Evolutionary conservation across 73 alveolate genomes (phyloP).

Genomic region (Paramecium tetraurelia): DNA sequence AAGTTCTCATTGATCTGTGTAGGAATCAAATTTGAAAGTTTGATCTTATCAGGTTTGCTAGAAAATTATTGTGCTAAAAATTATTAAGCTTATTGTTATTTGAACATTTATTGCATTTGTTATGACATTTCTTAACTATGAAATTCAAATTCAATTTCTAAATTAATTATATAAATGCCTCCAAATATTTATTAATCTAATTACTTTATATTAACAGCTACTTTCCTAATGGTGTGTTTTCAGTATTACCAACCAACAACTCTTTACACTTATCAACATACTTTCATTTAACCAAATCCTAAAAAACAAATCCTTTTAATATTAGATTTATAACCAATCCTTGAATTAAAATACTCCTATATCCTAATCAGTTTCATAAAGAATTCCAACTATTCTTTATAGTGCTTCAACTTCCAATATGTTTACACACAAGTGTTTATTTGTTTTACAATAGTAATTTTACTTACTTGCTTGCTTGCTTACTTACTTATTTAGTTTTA

Average conservation of each 20-base stretch:
- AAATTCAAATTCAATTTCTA: slow-evolving; percentile 43
- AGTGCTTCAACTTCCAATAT: too few species aligned
- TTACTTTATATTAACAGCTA: neutral
- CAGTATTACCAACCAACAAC: neutral
- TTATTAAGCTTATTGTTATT: neutral
- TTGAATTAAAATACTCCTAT: neutral
- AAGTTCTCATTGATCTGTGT: neutral
- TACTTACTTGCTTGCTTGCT: neutral
- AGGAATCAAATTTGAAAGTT: slow-evolving; percentile 3
- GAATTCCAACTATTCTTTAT: too few species aligned
- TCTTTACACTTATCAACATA: neutral
- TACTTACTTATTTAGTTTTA: neutral
- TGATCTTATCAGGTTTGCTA: neutral
- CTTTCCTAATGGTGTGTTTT: neutral
- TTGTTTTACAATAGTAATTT: neutral
- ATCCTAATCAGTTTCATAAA: too few species aligned
- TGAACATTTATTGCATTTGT: neutral
- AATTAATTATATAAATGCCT: slow-evolving; percentile 22
- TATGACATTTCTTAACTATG: neutral
- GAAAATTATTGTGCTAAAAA: slow-evolving; percentile 21
- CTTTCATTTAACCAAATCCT: neutral
- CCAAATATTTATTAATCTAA: neutral
- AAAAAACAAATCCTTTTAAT: too few species aligned
- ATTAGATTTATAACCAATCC: too few species aligned
- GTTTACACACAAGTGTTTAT: too few species aligned